Base-by-base conservation (phyloP, 2,329 filamentous ascomycete species). In the Dothistroma pini region DNA sequence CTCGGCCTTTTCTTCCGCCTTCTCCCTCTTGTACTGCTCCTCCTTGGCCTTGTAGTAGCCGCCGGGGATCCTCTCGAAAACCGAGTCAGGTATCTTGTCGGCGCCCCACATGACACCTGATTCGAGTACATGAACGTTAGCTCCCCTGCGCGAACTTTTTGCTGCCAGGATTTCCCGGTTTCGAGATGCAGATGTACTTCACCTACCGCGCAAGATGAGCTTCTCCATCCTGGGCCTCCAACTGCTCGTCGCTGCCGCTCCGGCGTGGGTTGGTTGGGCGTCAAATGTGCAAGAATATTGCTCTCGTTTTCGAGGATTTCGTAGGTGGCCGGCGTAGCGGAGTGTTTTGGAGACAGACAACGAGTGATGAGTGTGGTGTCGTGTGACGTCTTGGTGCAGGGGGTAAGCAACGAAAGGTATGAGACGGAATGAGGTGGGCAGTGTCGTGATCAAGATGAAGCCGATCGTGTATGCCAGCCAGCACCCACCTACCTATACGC, bases 41-140 rank as follows among this genome's bases (percentile, higher is more conserved):
- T 72, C 68, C 61, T 74, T 74, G 8, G 63, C 59, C 58, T 69
- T 71, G 64, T 73, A 75, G 66, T 67, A 75, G 56, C 70, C 71
- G 32, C 72, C 72, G 22, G 74, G 74, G 31, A 76, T 70, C 61
- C 71, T 72, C 19, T 76, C 74, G 62, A 75, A 75, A 68, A 71
- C 73, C 22, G 55, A 67, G 63, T 76, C 74, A 41, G 74, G 74
- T n/a, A 76, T 73, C 65, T 75, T 75, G 60, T 75, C 74, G 59
- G 69, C 61, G 56, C 66, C 66, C 63, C 63, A 68, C 66, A 68
- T 63, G 38, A 68, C 64, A 56, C 66, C 66, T 68, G 51, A 14
- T 31, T n/a, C 29, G 4, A 16, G n/a, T 19, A 25, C 8, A 22
- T 56, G 51, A 16, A 38, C 51, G 22, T 53, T 29, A 50, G 38